Conservation (phyloP, 2,329 filamentous ascomycete species). For the Talaromyces sp. region DNA sequence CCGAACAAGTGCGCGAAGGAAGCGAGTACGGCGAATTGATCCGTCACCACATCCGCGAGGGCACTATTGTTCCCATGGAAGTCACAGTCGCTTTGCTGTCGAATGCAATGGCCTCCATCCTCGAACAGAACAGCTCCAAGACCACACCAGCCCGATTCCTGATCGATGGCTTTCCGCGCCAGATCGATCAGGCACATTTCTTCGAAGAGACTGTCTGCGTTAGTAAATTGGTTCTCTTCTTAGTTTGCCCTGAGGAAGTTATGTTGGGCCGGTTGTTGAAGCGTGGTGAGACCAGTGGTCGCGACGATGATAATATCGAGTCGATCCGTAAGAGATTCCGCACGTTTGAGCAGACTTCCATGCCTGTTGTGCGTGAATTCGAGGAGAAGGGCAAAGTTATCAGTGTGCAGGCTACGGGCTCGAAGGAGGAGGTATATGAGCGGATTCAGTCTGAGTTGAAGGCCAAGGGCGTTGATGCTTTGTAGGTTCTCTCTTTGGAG, state of each 20-base stretch:
- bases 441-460: conserved; percentile 50
- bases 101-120: conserved; percentile 78
- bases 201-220: conserved; percentile 88
- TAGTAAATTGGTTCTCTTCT: conserved; percentile 84
- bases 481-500: conserved; percentile 15
- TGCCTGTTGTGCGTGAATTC: conserved; percentile 92
- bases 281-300: conserved; percentile 86
- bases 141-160: conserved; percentile 65
- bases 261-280: conserved; percentile 83
- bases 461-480: conserved; percentile 35
- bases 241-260: conserved; percentile 84
- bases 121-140: conserved; percentile 49
- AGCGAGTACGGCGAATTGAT: conserved; percentile 91
- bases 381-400: conserved; percentile 73
- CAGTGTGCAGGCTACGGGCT: conserved; percentile 68
- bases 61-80: conserved; percentile 97
- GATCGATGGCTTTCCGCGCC: conserved; percentile 83
- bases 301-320: conserved; percentile 90
- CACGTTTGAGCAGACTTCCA: conserved; percentile 91
- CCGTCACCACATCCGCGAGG: conserved; percentile 87
- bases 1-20: conserved; percentile 83
- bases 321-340: conserved; percentile 95
- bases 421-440: conserved; percentile 63
- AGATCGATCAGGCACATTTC: conserved; percentile 93
- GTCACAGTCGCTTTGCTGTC: conserved; percentile 91